phyloP scores from a whole-genome alignment of 2,329 filamentous ascomycete species.

The Sporothrix humicola region DNA sequence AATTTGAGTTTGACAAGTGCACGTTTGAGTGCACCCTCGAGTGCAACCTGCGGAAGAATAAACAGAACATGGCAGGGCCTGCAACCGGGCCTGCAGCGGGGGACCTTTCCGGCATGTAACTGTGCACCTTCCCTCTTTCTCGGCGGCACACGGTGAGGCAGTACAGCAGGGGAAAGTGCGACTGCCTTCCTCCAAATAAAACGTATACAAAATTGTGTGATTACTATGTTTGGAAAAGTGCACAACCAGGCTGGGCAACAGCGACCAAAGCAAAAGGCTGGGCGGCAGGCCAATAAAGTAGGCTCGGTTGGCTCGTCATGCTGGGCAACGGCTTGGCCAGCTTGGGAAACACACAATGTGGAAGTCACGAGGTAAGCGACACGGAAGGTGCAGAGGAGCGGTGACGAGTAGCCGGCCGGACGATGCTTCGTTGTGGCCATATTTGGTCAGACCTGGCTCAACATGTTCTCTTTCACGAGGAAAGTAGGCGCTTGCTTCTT shows the following conservation, averaged over 20 bases:
- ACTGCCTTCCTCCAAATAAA: background rate
- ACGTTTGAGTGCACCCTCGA: background rate
- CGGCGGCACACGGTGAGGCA: background rate
- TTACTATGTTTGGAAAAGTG: conserved; percentile 13
- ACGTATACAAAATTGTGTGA: background rate
- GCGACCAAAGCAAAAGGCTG: background rate
- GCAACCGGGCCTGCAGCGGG: conserved; percentile 1
- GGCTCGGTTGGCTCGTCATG: no score
- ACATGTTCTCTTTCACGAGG: background rate
- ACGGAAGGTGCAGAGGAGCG: conserved; percentile 21
- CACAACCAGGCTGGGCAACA: background rate
- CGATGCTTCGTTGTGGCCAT: background rate
- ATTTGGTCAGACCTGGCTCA: background rate
- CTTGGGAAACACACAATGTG: background rate
- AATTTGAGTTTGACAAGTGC: background rate
- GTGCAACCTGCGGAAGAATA: background rate
- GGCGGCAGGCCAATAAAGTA: background rate
- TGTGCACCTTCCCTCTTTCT: background rate
- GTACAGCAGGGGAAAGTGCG: background rate
- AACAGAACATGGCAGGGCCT: background rate
- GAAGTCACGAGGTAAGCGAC: background rate
- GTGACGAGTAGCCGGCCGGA: background rate
- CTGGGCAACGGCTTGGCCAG: background rate
- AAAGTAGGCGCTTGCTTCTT: background rate
- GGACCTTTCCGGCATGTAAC: conserved; percentile 9